phyloP scores from a whole-genome alignment of 2,329 filamentous ascomycete genomes.

The Colletotrichum filicis region DNA sequence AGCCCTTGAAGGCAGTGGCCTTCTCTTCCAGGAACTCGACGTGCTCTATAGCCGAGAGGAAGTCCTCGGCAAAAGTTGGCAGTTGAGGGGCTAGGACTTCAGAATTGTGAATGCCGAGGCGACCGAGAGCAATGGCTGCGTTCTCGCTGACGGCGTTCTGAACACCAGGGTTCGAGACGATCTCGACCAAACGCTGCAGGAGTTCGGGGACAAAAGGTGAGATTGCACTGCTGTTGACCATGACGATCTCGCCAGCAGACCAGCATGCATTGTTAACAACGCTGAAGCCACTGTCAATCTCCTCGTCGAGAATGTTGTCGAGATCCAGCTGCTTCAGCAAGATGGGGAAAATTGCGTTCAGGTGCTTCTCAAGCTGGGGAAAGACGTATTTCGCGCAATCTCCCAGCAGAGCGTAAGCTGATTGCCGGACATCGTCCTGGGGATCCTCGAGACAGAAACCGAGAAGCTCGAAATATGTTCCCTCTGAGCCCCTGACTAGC shows the following conservation, averaged over 20 bases:
- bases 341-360: conserved; percentile 80
- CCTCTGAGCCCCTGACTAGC: conserved; percentile 80
- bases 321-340: conserved; percentile 90
- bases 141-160: conserved; percentile 92
- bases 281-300: conserved; percentile 86
- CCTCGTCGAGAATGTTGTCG: conserved; percentile 79
- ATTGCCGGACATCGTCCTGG: conserved; percentile 93
- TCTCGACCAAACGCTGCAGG: conserved; percentile 80
- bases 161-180: conserved; percentile 86
- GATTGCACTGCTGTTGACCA: conserved; percentile 81
- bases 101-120: conserved; percentile 83
- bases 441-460: conserved; percentile 92
- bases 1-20: conserved; percentile 90
- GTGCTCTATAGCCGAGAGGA: conserved; percentile 83
- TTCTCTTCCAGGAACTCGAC: conserved; percentile 94
- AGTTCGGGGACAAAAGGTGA: conserved; percentile 81
- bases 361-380: conserved; percentile 78
- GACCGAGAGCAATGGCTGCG: conserved; percentile 90
- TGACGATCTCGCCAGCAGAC: conserved; percentile 92
- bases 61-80: conserved; percentile 81
- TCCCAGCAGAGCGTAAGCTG: conserved; percentile 92
- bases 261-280: conserved; percentile 99
- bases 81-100: conserved; percentile 83
- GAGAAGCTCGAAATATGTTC: conserved; percentile 89
- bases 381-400: conserved; percentile 96